A percentile compares a stretch with the other conserved stretches of the same genome.
These are phyloP conservation scores for Senecio squalidus DNA, from an alignment of 140 eudicot species.

Conservation along the genomic window DNA sequence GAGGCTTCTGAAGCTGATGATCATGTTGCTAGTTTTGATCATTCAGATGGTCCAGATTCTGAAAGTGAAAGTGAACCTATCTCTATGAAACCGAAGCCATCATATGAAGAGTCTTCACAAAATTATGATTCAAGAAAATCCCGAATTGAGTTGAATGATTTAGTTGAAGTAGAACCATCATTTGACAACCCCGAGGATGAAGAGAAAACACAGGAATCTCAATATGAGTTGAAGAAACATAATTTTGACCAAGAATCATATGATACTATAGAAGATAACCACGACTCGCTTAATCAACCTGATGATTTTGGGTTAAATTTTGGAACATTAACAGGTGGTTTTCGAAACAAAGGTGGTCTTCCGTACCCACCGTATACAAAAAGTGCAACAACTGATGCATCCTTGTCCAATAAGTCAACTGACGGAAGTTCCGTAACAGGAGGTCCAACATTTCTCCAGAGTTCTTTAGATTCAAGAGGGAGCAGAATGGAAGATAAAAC, in stretches of 20 bases:
- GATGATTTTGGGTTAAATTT: constrained; percentile 35
- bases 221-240: constrained; percentile 10
- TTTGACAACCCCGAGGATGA: constrained; percentile 1
- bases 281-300: constrained; percentile 6
- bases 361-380: constrained; percentile 34
- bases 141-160: constrained; percentile 28
- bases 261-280: constrained; percentile 14
- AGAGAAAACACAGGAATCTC: constrained; percentile 10
- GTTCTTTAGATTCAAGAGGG: constrained; percentile 21
- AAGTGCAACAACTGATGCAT: constrained; percentile 18
- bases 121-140: constrained; percentile 23
- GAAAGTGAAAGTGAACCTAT: constrained; percentile 51
- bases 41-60: constrained; percentile 52
- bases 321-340: constrained; percentile 72
- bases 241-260: constrained; percentile 1
- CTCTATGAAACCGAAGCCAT: background rate
- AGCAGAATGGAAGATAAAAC: constrained; percentile 26
- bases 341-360: constrained; percentile 58
- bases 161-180: constrained; percentile 32
- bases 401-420: constrained; percentile 17
- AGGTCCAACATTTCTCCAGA: constrained; percentile 8
- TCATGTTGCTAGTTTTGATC: constrained; percentile 22
- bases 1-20: constrained; percentile 29
- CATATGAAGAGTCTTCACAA: constrained; percentile 18
- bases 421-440: constrained; percentile 23